A percentile compares a stretch with the other conserved stretches of the same genome.
Evolutionary conservation across 306 rosid species (phyloP).

Genomic region (Albizia julibrissin): DNA sequence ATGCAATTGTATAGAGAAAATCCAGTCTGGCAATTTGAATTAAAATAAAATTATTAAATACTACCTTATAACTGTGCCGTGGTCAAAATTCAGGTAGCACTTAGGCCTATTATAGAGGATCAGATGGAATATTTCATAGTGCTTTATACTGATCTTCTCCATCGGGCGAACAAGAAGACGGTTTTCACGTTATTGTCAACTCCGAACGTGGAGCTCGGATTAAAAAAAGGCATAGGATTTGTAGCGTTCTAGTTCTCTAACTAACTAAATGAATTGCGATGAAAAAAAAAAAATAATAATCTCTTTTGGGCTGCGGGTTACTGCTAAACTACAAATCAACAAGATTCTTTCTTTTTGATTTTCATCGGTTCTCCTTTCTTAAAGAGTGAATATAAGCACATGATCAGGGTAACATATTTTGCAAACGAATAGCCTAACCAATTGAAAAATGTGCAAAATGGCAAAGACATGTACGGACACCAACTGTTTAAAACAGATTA

Average conservation of each 20-base stretch:
- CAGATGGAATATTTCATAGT: background rate
- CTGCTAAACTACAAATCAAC: conserved; percentile 2
- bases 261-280: background rate
- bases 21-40: conserved; percentile 14
- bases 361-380: background rate
- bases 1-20: conserved; percentile 7
- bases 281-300: background rate
- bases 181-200: background rate
- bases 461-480: background rate
- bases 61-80: background rate
- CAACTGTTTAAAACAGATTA: background rate
- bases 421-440: background rate
- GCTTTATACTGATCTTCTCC: background rate
- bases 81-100: conserved; percentile 24
- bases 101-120: background rate
- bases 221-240: background rate
- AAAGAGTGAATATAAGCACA: background rate
- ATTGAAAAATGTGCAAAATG: background rate
- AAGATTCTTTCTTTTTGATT: background rate
- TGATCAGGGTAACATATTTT: background rate
- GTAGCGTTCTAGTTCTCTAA: background rate
- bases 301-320: background rate
- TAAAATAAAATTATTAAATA: background rate
- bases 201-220: background rate
- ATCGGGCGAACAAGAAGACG: background rate